Conservation (phyloP, 331 rosid species). For the Pyrus hybrid region DNA sequence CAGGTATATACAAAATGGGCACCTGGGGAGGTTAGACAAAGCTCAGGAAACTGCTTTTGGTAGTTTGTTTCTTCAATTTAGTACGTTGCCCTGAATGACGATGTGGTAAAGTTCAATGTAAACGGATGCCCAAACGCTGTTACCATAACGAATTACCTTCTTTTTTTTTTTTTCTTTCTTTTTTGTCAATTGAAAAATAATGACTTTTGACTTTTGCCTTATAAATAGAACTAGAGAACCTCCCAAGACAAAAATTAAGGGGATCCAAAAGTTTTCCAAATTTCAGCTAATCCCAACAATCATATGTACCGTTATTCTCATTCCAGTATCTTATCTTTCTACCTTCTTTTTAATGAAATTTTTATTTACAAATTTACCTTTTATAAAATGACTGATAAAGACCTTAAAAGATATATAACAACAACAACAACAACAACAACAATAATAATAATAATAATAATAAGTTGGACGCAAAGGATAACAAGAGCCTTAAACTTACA, state of each 20-base stretch:
- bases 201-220: no score
- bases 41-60: background rate
- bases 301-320: background rate
- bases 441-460: no score
- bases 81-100: background rate
- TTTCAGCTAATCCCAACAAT: background rate
- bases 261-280: background rate
- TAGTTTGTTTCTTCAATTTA: background rate
- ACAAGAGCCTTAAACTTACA: no score
- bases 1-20: no score
- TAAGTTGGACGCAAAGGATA: no score
- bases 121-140: background rate
- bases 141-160: background rate
- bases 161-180: no score
- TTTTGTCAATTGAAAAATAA: background rate
- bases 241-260: background rate
- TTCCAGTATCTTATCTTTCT: fast-evolving
- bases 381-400: no score
- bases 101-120: background rate
- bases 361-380: no score
- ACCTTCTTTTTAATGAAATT: no score
- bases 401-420: no score
- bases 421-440: no score
- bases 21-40: no score
- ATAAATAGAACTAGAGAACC: background rate